A percentile compares a stretch with the other conserved stretches of the same genome.
Evolutionary conservation across 108 stramenopile species (phyloP).

Genomic region (Conticribra weissflogii): DNA sequence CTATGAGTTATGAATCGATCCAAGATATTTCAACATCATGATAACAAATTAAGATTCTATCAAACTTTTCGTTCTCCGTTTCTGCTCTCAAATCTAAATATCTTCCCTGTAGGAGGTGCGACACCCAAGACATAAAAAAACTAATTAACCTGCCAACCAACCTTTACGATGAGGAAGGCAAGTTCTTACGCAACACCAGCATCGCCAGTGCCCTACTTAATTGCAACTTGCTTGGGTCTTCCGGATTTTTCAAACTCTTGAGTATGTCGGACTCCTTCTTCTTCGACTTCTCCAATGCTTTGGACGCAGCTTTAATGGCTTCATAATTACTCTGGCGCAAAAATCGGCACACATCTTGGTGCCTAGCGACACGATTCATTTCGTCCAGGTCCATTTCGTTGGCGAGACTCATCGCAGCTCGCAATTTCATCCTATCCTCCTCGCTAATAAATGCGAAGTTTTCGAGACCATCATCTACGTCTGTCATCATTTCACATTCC

Average conservation of each 20-base stretch:
- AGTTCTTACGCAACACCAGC: conserved; percentile 21
- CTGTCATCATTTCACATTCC: not conserved
- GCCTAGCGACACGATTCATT: not conserved
- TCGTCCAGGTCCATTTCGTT: conserved; percentile 12
- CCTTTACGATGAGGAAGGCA: conserved; percentile 2
- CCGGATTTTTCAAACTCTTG: not conserved
- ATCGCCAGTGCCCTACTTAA: conserved; percentile 8
- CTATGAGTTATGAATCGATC: too few relatives aligned
- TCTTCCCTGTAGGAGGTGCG: too few relatives aligned
- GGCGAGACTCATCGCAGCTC: conserved; percentile 4
- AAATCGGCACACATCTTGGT: conserved; percentile 3
- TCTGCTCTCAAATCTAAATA: too few relatives aligned
- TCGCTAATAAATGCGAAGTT: conserved; percentile 12
- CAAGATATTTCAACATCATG: too few relatives aligned
- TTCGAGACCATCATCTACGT: not conserved
- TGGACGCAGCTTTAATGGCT: not conserved
- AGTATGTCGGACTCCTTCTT: conserved; percentile 1
- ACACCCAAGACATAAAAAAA: too few relatives aligned
- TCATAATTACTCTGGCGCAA: conserved; percentile 14
- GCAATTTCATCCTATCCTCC: not conserved
- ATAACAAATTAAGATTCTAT: too few relatives aligned
- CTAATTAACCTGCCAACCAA: too few relatives aligned
- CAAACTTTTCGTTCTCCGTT: too few relatives aligned
- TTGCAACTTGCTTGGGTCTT: conserved; percentile 5
- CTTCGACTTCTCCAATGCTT: conserved; percentile 2